Evolutionary conservation across 78 protist species (phyloP).

Genomic region (Dictyostelium brefeldianum): DNA sequence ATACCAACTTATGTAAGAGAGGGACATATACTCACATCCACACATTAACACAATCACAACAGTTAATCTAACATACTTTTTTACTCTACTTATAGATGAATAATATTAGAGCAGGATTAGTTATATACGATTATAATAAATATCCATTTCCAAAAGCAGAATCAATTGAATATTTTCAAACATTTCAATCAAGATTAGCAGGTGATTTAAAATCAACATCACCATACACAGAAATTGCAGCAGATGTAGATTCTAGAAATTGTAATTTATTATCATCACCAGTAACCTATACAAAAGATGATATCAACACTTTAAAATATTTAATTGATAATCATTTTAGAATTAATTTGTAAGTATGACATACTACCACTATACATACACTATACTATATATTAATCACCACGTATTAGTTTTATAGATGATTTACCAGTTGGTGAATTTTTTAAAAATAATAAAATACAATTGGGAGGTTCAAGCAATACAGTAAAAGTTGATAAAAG

Average conservation of each 20-base stretch:
- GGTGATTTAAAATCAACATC: slow-evolving; percentile 37
- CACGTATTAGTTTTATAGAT: slow-evolving; percentile 39
- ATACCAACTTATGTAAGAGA: slow-evolving; percentile 7
- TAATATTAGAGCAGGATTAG: slow-evolving; percentile 1
- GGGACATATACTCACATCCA: too few species aligned
- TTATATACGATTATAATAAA: slow-evolving; percentile 3
- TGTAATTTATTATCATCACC: not conserved
- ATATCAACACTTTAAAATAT: slow-evolving; percentile 16
- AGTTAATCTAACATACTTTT: not conserved
- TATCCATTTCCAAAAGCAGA: slow-evolving; percentile 11
- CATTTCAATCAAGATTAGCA: slow-evolving; percentile 34
- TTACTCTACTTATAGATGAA: not conserved
- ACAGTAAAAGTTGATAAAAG: not conserved
- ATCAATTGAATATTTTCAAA: not conserved
- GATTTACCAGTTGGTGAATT: slow-evolving; percentile 59
- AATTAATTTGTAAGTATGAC: slow-evolving; percentile 24
- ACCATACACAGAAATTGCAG: not conserved
- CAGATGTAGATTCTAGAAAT: not conserved
- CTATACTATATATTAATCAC: not conserved
- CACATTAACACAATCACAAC: not conserved
- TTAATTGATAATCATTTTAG: slow-evolving; percentile 44
- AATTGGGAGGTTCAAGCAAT: not conserved
- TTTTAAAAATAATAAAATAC: not conserved
- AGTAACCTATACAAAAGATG: not conserved
- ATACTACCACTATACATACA: too few species aligned